A percentile compares a stretch with the other conserved stretches of the same genome.
These are phyloP conservation scores for Biscogniauxia sp. DNA, from an alignment of 2,329 filamentous ascomycete species.

Conservation along the genomic window DNA sequence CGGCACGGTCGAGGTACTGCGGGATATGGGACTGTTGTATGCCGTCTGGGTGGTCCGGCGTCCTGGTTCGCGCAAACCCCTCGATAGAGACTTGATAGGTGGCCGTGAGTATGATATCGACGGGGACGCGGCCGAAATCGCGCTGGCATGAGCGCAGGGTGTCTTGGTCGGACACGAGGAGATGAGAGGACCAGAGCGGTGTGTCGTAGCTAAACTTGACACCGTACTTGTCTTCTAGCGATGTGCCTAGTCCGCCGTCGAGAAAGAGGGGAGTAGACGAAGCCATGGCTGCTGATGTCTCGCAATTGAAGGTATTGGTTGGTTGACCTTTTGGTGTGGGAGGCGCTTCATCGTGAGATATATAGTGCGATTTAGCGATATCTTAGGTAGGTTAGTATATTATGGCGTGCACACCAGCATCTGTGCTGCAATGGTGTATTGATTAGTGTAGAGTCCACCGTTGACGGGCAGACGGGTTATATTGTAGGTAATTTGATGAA, in stretches of 20 bases:
- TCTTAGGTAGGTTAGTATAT: too few species aligned
- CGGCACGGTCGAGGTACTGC: constrained; percentile 42
- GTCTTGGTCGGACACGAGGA: constrained; percentile 53
- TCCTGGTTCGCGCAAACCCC: constrained; percentile 53
- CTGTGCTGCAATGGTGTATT: too few species aligned
- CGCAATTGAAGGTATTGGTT: too few species aligned
- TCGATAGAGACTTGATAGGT: constrained; percentile 64
- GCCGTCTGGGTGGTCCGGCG: constrained; percentile 40
- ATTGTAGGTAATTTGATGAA: too few species aligned
- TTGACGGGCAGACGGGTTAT: too few species aligned
- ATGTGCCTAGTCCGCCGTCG: constrained; percentile 67
- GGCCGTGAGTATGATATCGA: constrained; percentile 63
- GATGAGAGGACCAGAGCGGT: constrained; percentile 67
- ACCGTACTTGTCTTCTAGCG: constrained; percentile 57
- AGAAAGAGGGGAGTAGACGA: constrained; percentile 46
- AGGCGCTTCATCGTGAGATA: too few species aligned
- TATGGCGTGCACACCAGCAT: too few species aligned
- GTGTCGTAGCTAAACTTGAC: constrained; percentile 48
- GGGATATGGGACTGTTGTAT: constrained; percentile 40
- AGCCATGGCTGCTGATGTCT: constrained; percentile 8
- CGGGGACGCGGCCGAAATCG: constrained; percentile 54
- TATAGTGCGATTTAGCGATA: too few species aligned
- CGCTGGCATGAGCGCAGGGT: constrained; percentile 54
- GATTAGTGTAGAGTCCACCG: too few species aligned
- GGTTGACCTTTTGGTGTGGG: neutral